Percentiles rank a stretch among this genome's conserved stretches.
Conservation (phyloP, 495 filamentous ascomycete genomes). For the Cryomyces minteri region DNA sequence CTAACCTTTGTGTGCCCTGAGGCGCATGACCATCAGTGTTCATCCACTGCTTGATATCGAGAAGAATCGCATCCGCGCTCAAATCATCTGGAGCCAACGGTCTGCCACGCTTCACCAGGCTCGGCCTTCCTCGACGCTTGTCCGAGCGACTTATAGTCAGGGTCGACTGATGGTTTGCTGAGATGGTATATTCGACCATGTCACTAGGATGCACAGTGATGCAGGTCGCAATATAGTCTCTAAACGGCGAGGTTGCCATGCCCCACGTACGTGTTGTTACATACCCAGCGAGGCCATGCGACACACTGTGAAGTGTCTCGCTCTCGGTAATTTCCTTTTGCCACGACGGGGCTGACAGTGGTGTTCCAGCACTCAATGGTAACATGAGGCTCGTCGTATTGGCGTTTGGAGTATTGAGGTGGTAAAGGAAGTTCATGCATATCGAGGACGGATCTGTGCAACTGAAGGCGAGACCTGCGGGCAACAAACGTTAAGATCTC, state of each 20-base stretch:
- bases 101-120: too few relatives aligned
- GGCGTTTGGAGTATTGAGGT: too few relatives aligned
- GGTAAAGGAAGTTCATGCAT: too few relatives aligned
- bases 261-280: background rate
- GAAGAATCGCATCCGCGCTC: background rate
- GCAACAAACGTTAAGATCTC: background rate
- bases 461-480: too few relatives aligned
- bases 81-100: too few relatives aligned
- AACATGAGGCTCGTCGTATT: background rate
- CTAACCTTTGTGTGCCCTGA: background rate
- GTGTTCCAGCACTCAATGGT: background rate
- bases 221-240: constrained; percentile 1
- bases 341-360: background rate
- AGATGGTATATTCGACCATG: background rate
- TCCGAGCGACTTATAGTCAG: background rate
- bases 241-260: background rate
- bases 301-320: background rate
- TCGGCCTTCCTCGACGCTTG: too few relatives aligned
- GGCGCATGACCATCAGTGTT: background rate
- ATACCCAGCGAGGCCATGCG: background rate
- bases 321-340: background rate
- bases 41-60: background rate
- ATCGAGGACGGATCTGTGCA: too few relatives aligned
- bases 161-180: background rate
- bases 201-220: constrained; percentile 2